Base-by-base conservation (phyloP, 441 rosid genomes). In the Sinapis alba region DNA sequence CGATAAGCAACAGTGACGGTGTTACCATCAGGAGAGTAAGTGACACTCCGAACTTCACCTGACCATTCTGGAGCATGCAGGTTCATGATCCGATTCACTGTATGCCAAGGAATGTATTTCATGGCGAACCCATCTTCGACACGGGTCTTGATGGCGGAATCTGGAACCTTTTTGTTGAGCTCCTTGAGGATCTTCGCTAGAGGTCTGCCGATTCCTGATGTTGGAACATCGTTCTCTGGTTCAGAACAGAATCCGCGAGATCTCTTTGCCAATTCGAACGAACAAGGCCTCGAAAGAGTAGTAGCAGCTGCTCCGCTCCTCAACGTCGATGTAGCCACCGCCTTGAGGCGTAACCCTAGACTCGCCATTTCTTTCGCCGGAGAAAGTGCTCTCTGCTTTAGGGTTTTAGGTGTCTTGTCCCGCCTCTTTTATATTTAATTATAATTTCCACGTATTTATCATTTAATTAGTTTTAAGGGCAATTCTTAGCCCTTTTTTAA, bases 21-120 rank as follows among this genome's bases (percentile, higher is more conserved):
- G 72, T 89, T 91, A 43, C 88, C 93, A 82, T 93, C 90, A 19
- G 91, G 83, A 28, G 98, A 91, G 82, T 93, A 93, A 28, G 88
- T 85, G 23, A 91, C 82, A 76, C 77, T 88, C 58, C 94, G 89
- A 81, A 91, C 96, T 80, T 91, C 98, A 66, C 98, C 98, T 19
- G 98, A 93, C 97, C 98, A 91, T 66, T 91, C 92, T 53, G 96
- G 90, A 62, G 97, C 97, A 79, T 92, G 92, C 41, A 90, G 75
- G 77, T 92, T 92, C 94, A 92, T 86, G 64, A 88, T 88, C 77
- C 92, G 77, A 59, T 92, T 92, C 20, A 90, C 96, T 38, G 88
- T 77, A 80, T 90, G 94, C 97, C 97, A 92, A 1, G 96, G 94
- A n/a, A 92, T 81, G 79, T 92, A 92, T 84, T 84, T 92, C 78